phyloP scores from a whole-genome alignment of 768 basidiomycete genomes.

The Termitomyces titanicus region DNA sequence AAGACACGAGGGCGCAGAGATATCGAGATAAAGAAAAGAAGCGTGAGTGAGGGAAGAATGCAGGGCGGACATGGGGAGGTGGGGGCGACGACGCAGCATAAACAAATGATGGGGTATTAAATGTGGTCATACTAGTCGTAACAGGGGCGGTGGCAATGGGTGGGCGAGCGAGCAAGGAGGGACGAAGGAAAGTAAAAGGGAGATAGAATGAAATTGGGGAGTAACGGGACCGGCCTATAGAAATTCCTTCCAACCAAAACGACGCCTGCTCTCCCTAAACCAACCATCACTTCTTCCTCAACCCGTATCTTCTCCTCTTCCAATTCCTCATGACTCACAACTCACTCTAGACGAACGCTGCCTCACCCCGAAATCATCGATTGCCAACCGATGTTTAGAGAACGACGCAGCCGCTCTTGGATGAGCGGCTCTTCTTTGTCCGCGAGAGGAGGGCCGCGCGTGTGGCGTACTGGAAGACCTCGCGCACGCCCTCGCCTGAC shows the following conservation, averaged over 20 bases:
- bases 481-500: conserved; percentile 94
- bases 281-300: not conserved
- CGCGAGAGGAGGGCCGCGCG: conserved; percentile 74
- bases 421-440: conserved; percentile 15
- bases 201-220: conserved; percentile 1
- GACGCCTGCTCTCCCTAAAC: not conserved
- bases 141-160: not conserved
- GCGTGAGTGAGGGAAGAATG: not conserved
- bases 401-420: conserved; percentile 15
- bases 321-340: too few relatives aligned
- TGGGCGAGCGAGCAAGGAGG: not conserved
- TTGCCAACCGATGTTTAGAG: conserved; percentile 2
- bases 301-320: not conserved
- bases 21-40: not conserved
- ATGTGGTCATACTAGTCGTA: not conserved
- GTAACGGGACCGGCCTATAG: conserved; percentile 5
- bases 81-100: not conserved
- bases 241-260: not conserved
- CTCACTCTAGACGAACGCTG: not conserved
- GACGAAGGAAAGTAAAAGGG: not conserved
- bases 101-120: conserved; percentile 6
- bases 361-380: not conserved
- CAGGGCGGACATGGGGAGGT: not conserved
- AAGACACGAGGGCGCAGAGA: not conserved
- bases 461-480: conserved; percentile 98